These are phyloP conservation scores for Lichtheimia corymbifera DNA, from an alignment of 371 early-diverging fungal species.

Conservation along the genomic window DNA sequence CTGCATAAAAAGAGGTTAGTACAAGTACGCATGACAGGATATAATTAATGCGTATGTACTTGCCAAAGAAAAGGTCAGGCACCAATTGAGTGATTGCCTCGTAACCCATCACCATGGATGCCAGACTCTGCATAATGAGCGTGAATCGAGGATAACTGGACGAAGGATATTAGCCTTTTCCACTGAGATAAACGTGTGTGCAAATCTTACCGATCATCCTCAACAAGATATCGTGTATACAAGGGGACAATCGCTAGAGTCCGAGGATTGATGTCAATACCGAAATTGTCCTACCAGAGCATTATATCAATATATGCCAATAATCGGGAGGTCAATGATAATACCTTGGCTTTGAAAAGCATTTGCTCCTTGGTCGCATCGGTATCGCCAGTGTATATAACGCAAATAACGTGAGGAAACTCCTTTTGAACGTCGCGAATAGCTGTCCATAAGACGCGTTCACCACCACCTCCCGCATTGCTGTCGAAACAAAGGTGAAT, in stretches of 20 bases:
- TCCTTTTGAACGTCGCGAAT: slow-evolving; percentile 74
- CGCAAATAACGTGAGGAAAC: slow-evolving; percentile 62
- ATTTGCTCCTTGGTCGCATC: slow-evolving; percentile 55
- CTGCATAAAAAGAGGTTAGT: slow-evolving; percentile 34
- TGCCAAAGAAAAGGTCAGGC: slow-evolving; percentile 88
- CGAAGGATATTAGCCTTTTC: neutral
- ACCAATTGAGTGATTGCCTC: slow-evolving; percentile 73
- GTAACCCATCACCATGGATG: slow-evolving; percentile 72
- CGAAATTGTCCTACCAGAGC: slow-evolving; percentile 65
- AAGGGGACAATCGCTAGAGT: slow-evolving; percentile 68
- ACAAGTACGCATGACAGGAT: neutral
- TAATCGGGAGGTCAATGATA: neutral
- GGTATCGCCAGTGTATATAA: slow-evolving; percentile 82
- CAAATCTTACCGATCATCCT: slow-evolving; percentile 58
- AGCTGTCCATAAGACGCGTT: slow-evolving; percentile 92
- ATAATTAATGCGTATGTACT: slow-evolving; percentile 2
- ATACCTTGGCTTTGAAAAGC: slow-evolving; percentile 64
- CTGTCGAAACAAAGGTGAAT: slow-evolving; percentile 31
- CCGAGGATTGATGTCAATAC: slow-evolving; percentile 61
- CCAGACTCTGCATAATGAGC: slow-evolving; percentile 84
- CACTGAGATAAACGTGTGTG: too few species aligned
- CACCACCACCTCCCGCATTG: slow-evolving; percentile 95
- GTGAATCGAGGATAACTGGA: slow-evolving; percentile 81
- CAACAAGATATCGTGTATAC: slow-evolving; percentile 64
- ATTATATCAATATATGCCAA: neutral